Conservation (phyloP, 2,329 filamentous ascomycete species). For the Penicillium janthinellum region DNA sequence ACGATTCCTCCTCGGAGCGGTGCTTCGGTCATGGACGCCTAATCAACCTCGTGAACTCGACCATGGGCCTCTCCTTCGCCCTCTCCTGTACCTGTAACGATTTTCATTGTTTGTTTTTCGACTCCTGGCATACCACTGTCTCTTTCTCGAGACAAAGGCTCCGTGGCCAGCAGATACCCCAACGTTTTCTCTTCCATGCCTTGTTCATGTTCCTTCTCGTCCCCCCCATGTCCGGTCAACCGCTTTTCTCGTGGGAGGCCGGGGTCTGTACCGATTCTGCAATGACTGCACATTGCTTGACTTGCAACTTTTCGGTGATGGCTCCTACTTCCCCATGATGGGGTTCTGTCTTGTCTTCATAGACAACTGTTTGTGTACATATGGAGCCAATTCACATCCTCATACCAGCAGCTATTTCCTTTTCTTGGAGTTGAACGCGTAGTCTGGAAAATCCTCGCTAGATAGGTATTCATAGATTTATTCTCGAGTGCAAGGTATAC, state of each 20-base stretch:
- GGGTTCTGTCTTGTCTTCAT: not conserved
- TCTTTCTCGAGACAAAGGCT: slow-evolving; percentile 10
- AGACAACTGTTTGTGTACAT: slow-evolving; percentile 1
- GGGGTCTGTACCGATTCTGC: slow-evolving; percentile 4
- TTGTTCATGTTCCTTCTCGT: slow-evolving; percentile 7
- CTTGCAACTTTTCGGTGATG: not conserved
- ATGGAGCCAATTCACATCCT: not conserved
- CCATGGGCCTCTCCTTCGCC: slow-evolving; percentile 4
- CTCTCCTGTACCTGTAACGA: slow-evolving; percentile 17
- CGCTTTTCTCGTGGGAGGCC: not conserved
- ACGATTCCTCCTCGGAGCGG: slow-evolving; percentile 30
- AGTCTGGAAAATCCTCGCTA: not conserved
- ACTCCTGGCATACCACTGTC: slow-evolving; percentile 24
- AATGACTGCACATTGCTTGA: not conserved
- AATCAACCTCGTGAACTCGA: not conserved
- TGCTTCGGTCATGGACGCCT: slow-evolving; percentile 41
- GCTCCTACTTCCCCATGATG: not conserved
- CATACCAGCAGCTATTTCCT: not conserved
- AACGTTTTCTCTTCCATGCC: slow-evolving; percentile 12
- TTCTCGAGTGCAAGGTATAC: too few relatives aligned
- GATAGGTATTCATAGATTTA: too few relatives aligned
- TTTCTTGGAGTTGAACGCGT: not conserved
- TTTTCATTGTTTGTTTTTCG: slow-evolving; percentile 18
- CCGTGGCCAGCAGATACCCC: slow-evolving; percentile 40
- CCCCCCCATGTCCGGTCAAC: not conserved